A percentile compares a stretch with the other conserved stretches of the same genome.
These are phyloP conservation scores for Lactuca sativa DNA, from an alignment of 129 eudicot species.

Conservation along the genomic window DNA sequence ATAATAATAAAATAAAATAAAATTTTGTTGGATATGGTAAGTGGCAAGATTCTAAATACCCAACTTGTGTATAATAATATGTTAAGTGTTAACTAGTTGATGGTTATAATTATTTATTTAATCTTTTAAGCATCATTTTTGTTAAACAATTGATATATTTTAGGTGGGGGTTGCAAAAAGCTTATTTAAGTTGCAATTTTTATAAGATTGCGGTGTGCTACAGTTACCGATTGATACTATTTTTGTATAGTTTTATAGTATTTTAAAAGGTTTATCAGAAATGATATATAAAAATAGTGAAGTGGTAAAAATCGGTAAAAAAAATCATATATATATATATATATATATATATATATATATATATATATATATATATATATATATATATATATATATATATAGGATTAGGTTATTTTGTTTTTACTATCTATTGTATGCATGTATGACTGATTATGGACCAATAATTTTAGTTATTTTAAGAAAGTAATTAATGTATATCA, in stretches of 20 bases:
- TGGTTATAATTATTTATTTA: conserved; percentile 15
- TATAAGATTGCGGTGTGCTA: conserved; percentile 29
- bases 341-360: no score
- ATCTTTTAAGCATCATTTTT: conserved; percentile 24
- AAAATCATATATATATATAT: no score
- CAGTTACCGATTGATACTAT: conserved; percentile 23
- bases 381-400: no score
- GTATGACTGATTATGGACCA: no score
- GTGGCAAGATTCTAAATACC: conserved; percentile 14
- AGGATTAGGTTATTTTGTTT: no score
- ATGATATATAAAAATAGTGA: no score
- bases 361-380: no score
- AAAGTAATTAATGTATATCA: no score
- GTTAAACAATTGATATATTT: conserved; percentile 14
- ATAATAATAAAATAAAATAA: not conserved
- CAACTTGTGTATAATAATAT: conserved; percentile 20
- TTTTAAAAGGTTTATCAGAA: not conserved
- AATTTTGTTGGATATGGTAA: conserved; percentile 10
- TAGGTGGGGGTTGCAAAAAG: conserved; percentile 17
- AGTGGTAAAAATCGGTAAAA: no score
- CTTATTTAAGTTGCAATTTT: conserved; percentile 8
- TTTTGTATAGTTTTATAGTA: not conserved
- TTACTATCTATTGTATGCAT: no score
- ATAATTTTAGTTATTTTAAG: no score
- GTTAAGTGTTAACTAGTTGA: not conserved